phyloP scores from a whole-genome alignment of 208 protist genomes.

The Crithidia brevicula region DNA sequence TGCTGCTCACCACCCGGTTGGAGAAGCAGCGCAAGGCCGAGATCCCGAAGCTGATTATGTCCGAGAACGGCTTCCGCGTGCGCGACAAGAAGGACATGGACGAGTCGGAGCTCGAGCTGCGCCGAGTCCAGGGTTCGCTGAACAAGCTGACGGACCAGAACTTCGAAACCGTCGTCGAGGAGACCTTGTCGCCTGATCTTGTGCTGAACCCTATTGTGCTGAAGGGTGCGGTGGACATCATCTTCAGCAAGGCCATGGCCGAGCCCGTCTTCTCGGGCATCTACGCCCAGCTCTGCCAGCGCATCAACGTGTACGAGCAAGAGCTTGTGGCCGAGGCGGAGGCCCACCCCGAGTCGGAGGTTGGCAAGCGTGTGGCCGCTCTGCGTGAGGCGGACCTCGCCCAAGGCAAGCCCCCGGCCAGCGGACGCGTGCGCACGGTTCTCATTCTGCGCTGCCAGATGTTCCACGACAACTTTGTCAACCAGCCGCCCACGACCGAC shows the following conservation, averaged over 20 bases:
- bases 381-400: constrained; percentile 25
- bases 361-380: constrained; percentile 35
- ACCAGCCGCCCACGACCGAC: constrained; percentile 40
- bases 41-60: constrained; percentile 78
- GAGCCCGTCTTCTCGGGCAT: constrained; percentile 89
- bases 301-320: constrained; percentile 80
- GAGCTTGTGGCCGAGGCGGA: constrained; percentile 54
- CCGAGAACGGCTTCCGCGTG: constrained; percentile 85
- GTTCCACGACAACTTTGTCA: constrained; percentile 58
- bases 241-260: constrained; percentile 87
- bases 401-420: constrained; percentile 28
- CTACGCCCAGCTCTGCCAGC: constrained; percentile 80
- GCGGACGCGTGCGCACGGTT: constrained; percentile 47
- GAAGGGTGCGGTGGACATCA: constrained; percentile 71
- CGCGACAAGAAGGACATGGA: constrained; percentile 74
- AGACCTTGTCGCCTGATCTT: constrained; percentile 70
- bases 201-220: constrained; percentile 72
- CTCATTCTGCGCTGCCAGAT: constrained; percentile 58
- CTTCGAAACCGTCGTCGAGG: constrained; percentile 70
- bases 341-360: constrained; percentile 37
- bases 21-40: constrained; percentile 70
- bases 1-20: constrained; percentile 55
- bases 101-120: constrained; percentile 67
- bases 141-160: constrained; percentile 92
- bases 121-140: constrained; percentile 75